A percentile compares a stretch with the other conserved stretches of the same genome.
These are phyloP conservation scores for Fusarium keratoplasticum DNA, from an alignment of 2,329 filamentous ascomycete species.

Conservation along the genomic window DNA sequence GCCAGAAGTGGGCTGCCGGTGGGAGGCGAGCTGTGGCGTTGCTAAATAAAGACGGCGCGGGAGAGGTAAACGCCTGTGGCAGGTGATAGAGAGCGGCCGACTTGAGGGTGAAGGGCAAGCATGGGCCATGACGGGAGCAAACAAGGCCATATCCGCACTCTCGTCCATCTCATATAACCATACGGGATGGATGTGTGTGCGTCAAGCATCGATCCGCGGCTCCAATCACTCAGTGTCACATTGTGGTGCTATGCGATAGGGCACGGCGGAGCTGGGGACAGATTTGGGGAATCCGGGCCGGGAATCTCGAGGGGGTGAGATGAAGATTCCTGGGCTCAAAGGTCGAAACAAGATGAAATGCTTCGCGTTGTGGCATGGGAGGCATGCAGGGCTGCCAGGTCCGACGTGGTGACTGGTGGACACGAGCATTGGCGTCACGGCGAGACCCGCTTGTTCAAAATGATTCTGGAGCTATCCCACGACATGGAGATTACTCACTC, in stretches of 20 bases:
- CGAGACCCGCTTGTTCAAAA: conserved; percentile 41
- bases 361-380: conserved; percentile 14
- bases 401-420: conserved; percentile 33
- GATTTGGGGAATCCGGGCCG: conserved; percentile 31
- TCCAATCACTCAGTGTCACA: not conserved
- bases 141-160: too few relatives aligned
- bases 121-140: not conserved
- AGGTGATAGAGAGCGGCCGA: not conserved
- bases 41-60: conserved; percentile 9
- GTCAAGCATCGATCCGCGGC: conserved; percentile 9
- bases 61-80: not conserved
- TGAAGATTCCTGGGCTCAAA: conserved; percentile 26
- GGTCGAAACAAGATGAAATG: conserved; percentile 30
- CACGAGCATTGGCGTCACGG: conserved; percentile 26
- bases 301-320: conserved; percentile 35
- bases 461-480: conserved; percentile 34
- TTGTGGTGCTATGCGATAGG: conserved; percentile 4
- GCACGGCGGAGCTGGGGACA: conserved; percentile 14
- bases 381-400: conserved; percentile 36
- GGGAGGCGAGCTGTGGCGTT: conserved; percentile 14
- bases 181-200: not conserved
- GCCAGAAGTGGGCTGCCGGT: not conserved
- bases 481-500: conserved; percentile 38
- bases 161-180: not conserved
- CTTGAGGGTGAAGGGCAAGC: not conserved